phyloP scores from a whole-genome alignment of 805 yeast genomes.

The Candida ponderosae region DNA sequence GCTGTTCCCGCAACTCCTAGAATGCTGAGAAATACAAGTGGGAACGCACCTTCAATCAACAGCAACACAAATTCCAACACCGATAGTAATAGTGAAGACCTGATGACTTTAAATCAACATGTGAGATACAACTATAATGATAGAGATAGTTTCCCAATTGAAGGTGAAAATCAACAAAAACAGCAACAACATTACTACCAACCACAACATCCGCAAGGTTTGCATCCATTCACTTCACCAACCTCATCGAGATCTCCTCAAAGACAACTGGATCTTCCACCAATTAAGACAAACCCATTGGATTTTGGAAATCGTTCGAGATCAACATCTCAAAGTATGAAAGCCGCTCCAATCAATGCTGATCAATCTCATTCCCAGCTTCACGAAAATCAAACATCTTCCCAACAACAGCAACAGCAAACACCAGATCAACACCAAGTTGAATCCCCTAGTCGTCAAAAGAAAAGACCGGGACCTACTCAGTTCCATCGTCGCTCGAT shows the following conservation, averaged over 20 bases:
- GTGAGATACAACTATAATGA: no score
- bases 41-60: no score
- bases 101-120: no score
- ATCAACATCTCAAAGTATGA: background rate
- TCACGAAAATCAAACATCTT: constrained; percentile 5
- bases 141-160: background rate
- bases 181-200: constrained; percentile 2
- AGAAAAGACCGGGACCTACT: constrained; percentile 15
- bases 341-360: no score
- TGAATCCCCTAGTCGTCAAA: constrained; percentile 6
- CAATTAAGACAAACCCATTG: constrained; percentile 5
- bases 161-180: background rate
- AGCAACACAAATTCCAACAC: no score
- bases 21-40: constrained; percentile 54
- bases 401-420: constrained; percentile 4
- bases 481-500: constrained; percentile 76
- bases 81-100: no score
- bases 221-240: background rate
- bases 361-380: background rate
- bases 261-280: constrained; percentile 6
- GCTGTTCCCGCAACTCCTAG: constrained; percentile 60
- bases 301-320: background rate
- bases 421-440: constrained; percentile 12
- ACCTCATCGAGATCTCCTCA: constrained; percentile 10
- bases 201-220: constrained; percentile 4